Percentiles rank a stretch among this genome's conserved stretches.
Conservation (phyloP, 768 basidiomycete genomes). For the Polyporus arcularius region DNA sequence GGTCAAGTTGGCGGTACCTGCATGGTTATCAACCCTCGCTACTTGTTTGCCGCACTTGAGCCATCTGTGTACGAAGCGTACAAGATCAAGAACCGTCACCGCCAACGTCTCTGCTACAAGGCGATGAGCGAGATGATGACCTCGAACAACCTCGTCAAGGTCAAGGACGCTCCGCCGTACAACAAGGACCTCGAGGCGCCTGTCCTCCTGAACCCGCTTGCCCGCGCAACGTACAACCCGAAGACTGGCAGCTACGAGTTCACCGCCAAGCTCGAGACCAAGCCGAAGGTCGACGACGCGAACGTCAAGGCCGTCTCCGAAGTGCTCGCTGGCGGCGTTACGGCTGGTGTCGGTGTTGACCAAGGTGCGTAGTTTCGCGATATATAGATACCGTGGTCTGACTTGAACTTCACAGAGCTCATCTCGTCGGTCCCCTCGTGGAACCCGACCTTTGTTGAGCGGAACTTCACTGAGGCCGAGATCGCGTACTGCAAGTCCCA, state of each 20-base stretch:
- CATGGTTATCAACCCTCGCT: conserved; percentile 87
- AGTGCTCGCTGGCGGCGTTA: conserved; percentile 47
- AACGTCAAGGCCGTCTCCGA: conserved; percentile 70
- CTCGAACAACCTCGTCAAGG: conserved; percentile 87
- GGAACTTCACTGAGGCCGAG: conserved; percentile 94
- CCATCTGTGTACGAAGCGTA: conserved; percentile 81
- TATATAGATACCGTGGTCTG: conserved; percentile 9
- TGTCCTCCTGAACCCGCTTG: conserved; percentile 90
- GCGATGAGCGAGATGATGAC: conserved; percentile 97
- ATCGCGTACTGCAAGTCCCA: conserved; percentile 84
- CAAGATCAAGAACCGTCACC: conserved; percentile 62
- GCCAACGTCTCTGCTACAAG: conserved; percentile 76
- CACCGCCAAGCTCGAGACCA: conserved; percentile 58
- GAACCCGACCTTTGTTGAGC: conserved; percentile 82
- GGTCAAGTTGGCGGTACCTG: conserved; percentile 97
- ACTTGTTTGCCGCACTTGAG: conserved; percentile 83
- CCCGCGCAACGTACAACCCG: conserved; percentile 75
- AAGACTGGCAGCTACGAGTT: conserved; percentile 90
- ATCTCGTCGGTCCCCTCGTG: conserved; percentile 90
- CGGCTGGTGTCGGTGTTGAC: conserved; percentile 84
- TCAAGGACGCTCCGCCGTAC: conserved; percentile 94
- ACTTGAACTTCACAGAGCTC: conserved; percentile 56
- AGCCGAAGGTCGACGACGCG: conserved; percentile 52
- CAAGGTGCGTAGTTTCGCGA: conserved; percentile 58
- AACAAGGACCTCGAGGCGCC: conserved; percentile 79